Base-by-base conservation (phyloP, 768 basidiomycete genomes). In the Termitomyces sp. region DNA sequence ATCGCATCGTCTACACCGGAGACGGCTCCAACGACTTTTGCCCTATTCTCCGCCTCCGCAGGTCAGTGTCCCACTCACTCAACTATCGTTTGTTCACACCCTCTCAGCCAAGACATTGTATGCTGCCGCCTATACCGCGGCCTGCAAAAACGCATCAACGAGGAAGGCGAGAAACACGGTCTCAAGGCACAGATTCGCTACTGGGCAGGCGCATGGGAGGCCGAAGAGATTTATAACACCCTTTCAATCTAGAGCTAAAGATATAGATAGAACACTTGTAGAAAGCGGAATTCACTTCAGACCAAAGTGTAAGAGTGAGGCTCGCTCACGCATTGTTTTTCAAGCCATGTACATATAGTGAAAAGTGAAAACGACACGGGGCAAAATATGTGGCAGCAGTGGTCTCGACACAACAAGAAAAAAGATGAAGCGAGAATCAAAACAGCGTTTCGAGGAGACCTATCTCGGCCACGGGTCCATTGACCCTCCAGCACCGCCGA, bases 21-120 rank as follows among this genome's bases (percentile, higher is more conserved):
- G 97, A 99, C 66, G 97, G 97, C 1, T 78, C 81, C 16, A 98
- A 98, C 71, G 97, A 99, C 71, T 96, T 94, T 69, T 99, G 97
- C 70, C 95, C 96, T 4, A 80, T 93, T 55, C 75, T 98, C 47
- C 85, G 88, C 53, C 77, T 98, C 54, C 78, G 89, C 73, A 81
- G 81, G 89, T 91, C 58, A 66, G 76, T 71, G 11, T 42, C 7
- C 39, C 33, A 18, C 24, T 39, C 37, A 2, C 47, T 34, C 42
- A 2, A 24, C 16, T 30, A 15, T 22, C 59, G 27, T 18, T 31
- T 46, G 1, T 39, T 61, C 44, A 50, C 39, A 7, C n/a, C 49
- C 18, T 2, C 39, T 15, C 69, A 95, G 93, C 58, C 86, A 91
- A 72, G 97, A 99, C 68, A 72, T 87, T 37, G 87, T 89, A 3